Evolutionary conservation across 78 protist genomes (phyloP).

Genomic region (Pigoraptor vietnamica): DNA sequence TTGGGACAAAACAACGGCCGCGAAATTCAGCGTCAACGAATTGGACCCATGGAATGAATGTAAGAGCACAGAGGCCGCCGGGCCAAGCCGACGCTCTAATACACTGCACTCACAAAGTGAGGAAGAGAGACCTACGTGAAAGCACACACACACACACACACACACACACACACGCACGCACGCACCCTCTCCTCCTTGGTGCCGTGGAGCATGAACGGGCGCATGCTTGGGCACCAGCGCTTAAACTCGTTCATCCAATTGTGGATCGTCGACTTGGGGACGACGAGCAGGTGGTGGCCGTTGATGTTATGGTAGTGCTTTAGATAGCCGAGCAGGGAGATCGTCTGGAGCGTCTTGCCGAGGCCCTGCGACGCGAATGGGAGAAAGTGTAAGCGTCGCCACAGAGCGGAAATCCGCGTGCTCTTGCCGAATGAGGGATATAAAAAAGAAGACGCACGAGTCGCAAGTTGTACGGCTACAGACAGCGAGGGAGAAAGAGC

Average conservation of each 20-base stretch:
- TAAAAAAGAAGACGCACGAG: too few species aligned
- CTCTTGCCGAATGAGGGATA: too few species aligned
- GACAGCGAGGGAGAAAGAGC: too few species aligned
- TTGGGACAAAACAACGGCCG: not conserved
- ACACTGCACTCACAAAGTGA: too few species aligned
- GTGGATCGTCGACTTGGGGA: slow-evolving; percentile 81
- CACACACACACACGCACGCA: not conserved
- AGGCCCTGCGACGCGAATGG: slow-evolving; percentile 52
- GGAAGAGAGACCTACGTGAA: not conserved
- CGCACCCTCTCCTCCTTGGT: slow-evolving; percentile 67
- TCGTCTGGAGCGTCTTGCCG: slow-evolving; percentile 89
- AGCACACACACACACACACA: too few species aligned
- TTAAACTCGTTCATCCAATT: slow-evolving; percentile 87
- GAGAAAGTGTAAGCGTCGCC: too few species aligned
- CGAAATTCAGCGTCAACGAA: not conserved
- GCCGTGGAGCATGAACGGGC: slow-evolving; percentile 73
- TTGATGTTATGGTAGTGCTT: slow-evolving; percentile 35
- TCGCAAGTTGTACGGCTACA: too few species aligned
- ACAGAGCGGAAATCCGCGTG: too few species aligned
- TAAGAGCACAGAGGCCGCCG: too few species aligned
- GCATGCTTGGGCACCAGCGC: slow-evolving; percentile 77
- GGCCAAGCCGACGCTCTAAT: too few species aligned
- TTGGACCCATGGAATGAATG: slow-evolving; percentile 39
- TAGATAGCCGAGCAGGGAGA: slow-evolving; percentile 77
- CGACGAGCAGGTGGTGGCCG: slow-evolving; percentile 88